Evolutionary conservation across 2,329 filamentous ascomycete species (phyloP), one percentile per base, ranked within the genome.

Genomic region (Parastagonospora avenae): DNA sequence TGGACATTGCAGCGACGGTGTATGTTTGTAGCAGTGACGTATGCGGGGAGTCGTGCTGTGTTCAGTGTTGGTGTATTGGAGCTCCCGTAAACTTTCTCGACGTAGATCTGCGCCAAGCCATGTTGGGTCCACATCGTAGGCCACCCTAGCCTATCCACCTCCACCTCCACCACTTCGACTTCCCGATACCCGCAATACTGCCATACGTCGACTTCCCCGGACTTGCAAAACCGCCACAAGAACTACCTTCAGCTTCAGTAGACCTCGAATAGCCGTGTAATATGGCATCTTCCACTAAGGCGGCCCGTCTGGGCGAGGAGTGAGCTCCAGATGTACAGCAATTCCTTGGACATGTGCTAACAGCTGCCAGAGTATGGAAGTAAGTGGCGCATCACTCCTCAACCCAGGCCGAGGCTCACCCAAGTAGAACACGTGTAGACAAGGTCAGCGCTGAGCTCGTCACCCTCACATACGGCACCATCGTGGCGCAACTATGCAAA

Each of bases 381-480:
- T 95, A 82, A 85, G 89, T 81, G 49, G 44, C 58, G 44, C 49
- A 40, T 29, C 14, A 8, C 4, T 14, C 15, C 8, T 27, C n/a
- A 27, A 14, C 5, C 36, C 41, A 4, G 30, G 7, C 16, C 10
- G 11, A 16, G 38, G 46, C 49, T 76, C 61, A 77, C 64, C 12
- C 38, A 42, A 43, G 39, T 73, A 97, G 93, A 79, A 95, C 91
- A 53, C 89, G 92, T 68, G 89, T 97, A 69, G 93, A 97, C 77
- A 97, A 97, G 77, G 92, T 97, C 79, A 97, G 97, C 77, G 91
- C 94, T 59, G 94, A 99, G 79, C 84, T 99, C 54, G 93, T 99
- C 45, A 97, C 92, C 39, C 84, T 99, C 67, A 99, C 94, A 29
- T 99, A 99, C 75, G 94, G 94, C 70, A 97, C 94, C 19, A 95